Evolutionary conservation across 192 early-diverging fungal species (phyloP).

Genomic region (Jimgerdemannia flammicorona): DNA sequence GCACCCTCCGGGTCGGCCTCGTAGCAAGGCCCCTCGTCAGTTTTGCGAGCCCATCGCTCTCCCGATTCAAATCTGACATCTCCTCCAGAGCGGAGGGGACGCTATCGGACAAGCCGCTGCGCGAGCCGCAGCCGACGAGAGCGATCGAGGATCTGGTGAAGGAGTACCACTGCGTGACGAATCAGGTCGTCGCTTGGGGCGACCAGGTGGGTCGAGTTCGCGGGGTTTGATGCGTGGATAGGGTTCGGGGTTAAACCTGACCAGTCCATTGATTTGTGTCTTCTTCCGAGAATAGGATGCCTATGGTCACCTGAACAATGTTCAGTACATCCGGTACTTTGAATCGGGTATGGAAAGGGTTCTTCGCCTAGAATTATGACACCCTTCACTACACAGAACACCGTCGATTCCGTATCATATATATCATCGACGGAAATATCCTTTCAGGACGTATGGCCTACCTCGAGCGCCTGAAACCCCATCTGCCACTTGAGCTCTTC

Average conservation of each 20-base stretch:
- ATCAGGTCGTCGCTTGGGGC: neutral
- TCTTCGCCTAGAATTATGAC: neutral
- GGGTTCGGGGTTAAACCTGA: neutral
- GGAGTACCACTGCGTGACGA: constrained; percentile 2
- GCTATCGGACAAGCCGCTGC: neutral
- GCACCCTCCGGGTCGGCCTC: neutral
- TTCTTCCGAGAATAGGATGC: constrained; percentile 14
- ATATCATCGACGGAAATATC: neutral
- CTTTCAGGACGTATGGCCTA: constrained; percentile 21
- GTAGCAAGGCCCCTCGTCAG: neutral
- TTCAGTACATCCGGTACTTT: constrained; percentile 36
- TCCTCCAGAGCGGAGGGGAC: neutral
- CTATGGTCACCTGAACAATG: constrained; percentile 45
- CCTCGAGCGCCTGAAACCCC: constrained; percentile 10
- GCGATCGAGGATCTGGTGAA: neutral
- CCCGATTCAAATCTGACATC: neutral
- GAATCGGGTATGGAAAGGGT: constrained; percentile 15
- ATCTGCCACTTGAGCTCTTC: constrained; percentile 5
- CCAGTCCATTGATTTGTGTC: neutral
- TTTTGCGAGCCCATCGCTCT: neutral
- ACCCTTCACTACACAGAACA: neutral
- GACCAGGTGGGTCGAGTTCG: neutral
- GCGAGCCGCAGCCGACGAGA: neutral
- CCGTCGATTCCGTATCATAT: no score
- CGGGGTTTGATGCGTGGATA: neutral